Evolutionary conservation across 495 filamentous ascomycete species (phyloP).

Genomic region (Cryomyces antarcticus): DNA sequence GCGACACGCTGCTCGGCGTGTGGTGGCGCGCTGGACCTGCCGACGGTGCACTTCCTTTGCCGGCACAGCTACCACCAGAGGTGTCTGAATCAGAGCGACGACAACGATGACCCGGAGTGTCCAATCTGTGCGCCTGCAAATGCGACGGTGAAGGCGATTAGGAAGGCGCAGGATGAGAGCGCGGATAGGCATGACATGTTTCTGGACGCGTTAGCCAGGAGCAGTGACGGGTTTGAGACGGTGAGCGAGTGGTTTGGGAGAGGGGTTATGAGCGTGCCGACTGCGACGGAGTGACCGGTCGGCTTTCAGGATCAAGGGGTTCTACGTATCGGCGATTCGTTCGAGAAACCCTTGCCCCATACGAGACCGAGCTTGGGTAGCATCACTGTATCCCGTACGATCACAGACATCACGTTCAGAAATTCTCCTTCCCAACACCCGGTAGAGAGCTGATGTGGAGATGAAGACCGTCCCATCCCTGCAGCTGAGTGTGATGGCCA

Average conservation of each 20-base stretch:
- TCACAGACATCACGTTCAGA: too few relatives aligned
- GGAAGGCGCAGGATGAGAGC: conserved; percentile 69
- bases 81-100: conserved; percentile 41
- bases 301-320: too few relatives aligned
- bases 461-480: too few relatives aligned
- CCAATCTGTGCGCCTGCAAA: conserved; percentile 66
- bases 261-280: conserved; percentile 51
- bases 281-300: too few relatives aligned
- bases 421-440: too few relatives aligned
- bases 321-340: too few relatives aligned
- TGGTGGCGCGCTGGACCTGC: conserved; percentile 52
- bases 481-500: too few relatives aligned
- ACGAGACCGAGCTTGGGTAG: too few relatives aligned
- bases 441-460: too few relatives aligned
- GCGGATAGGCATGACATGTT: conserved; percentile 84
- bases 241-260: conserved; percentile 87
- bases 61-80: conserved; percentile 89
- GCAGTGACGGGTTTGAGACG: conserved; percentile 67
- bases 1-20: conserved; percentile 72
- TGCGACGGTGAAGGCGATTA: conserved; percentile 66
- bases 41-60: conserved; percentile 87
- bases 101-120: conserved; percentile 52
- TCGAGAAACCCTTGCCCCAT: too few relatives aligned
- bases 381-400: too few relatives aligned
- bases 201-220: conserved; percentile 54